Percentiles rank a stretch among this genome's conserved stretches.
phyloP scores from a whole-genome alignment of 2,329 filamentous ascomycete species.

The Neocucurbitaria cava region DNA sequence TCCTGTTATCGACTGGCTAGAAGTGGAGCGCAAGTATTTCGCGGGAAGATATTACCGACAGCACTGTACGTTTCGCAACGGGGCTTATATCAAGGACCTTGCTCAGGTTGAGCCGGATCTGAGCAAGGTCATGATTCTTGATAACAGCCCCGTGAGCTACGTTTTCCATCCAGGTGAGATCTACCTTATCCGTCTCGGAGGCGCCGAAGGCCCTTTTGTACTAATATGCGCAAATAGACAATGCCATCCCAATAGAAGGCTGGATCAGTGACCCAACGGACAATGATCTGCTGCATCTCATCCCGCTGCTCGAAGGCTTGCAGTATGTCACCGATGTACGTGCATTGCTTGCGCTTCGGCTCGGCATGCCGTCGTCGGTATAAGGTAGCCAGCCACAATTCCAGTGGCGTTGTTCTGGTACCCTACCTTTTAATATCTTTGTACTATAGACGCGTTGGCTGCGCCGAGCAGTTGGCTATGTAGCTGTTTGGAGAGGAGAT shows the following conservation, averaged over 20 bases:
- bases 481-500: conserved; percentile 42
- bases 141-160: conserved; percentile 98
- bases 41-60: conserved; percentile 92
- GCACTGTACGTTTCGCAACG: conserved; percentile 94
- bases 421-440: conserved; percentile 36
- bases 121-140: conserved; percentile 97
- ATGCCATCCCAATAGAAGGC: conserved; percentile 97
- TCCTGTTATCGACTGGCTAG: conserved; percentile 98
- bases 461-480: conserved; percentile 29
- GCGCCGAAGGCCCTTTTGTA: conserved; percentile 3
- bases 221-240: conserved; percentile 67
- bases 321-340: conserved; percentile 97
- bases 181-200: neutral
- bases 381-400: conserved; percentile 22
- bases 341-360: conserved; percentile 84
- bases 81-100: conserved; percentile 97
- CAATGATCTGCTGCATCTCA: conserved; percentile 89
- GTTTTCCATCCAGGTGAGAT: conserved; percentile 93
- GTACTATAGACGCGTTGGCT: conserved; percentile 40
- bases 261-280: conserved; percentile 99
- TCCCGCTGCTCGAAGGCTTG: conserved; percentile 89
- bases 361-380: conserved; percentile 69
- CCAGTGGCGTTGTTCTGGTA: conserved; percentile 17
- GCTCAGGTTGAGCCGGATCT: conserved; percentile 95
- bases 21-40: conserved; percentile 96